Evolutionary conservation across 352 stramenopile species (phyloP).

Genomic region (Globisporangium parvum): DNA sequence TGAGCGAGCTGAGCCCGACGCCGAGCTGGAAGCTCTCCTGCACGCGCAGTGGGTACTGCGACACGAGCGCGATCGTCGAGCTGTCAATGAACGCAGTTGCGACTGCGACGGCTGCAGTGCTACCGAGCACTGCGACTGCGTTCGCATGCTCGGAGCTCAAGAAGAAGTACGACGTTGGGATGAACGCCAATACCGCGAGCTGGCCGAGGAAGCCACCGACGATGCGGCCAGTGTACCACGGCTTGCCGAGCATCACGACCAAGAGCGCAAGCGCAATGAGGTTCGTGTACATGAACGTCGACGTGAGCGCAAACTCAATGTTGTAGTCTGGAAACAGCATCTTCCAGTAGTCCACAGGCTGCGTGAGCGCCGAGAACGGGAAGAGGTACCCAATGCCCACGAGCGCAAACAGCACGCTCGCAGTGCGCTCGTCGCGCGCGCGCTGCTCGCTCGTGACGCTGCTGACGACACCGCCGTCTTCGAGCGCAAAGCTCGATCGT

Average conservation of each 20-base stretch:
- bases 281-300: slow-evolving; percentile 84
- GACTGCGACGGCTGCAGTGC: slow-evolving; percentile 58
- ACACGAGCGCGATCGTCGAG: slow-evolving; percentile 74
- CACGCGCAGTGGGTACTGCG: slow-evolving; percentile 69
- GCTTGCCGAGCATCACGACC: slow-evolving; percentile 51
- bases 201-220: slow-evolving; percentile 77
- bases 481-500: slow-evolving; percentile 9
- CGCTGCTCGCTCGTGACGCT: slow-evolving; percentile 18
- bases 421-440: slow-evolving; percentile 37
- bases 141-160: slow-evolving; percentile 60
- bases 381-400: slow-evolving; percentile 82
- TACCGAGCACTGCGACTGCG: slow-evolving; percentile 51
- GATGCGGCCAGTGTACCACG: slow-evolving; percentile 67
- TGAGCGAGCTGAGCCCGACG: slow-evolving; percentile 74
- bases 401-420: slow-evolving; percentile 63
- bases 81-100: slow-evolving; percentile 82
- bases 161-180: slow-evolving; percentile 77
- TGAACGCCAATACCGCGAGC: slow-evolving; percentile 60
- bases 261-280: slow-evolving; percentile 56
- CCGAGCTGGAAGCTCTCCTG: slow-evolving; percentile 82
- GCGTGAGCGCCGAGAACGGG: slow-evolving; percentile 83
- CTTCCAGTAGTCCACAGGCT: slow-evolving; percentile 87
- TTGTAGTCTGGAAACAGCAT: slow-evolving; percentile 83
- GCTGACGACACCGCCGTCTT: not conserved
- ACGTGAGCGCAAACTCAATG: slow-evolving; percentile 83